Evolutionary conservation across 306 rosid species (phyloP).

Genomic region (Carpinus fangiana): DNA sequence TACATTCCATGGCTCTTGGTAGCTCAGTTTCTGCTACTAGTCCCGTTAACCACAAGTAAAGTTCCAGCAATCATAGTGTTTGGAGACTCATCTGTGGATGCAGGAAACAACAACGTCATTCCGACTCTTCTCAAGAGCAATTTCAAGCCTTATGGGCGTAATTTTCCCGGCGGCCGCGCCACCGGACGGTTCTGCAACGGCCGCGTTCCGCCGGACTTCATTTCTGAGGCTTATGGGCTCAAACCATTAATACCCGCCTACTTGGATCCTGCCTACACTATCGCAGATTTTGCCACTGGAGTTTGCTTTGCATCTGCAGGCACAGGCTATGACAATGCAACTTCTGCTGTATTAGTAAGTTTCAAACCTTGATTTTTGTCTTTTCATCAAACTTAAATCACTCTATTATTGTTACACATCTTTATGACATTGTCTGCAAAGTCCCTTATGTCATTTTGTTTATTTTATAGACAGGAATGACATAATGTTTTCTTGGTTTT

Average conservation of each 20-base stretch:
- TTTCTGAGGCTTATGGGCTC: constrained; percentile 46
- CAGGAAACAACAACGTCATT: constrained; percentile 48
- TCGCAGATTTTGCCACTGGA: constrained; percentile 50
- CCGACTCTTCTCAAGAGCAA: constrained; percentile 43
- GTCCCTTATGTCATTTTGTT: background rate
- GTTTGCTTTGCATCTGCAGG: constrained; percentile 64
- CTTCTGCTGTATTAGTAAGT: constrained; percentile 51
- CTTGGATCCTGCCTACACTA: constrained; percentile 41
- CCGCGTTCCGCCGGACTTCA: constrained; percentile 43
- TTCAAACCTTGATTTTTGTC: background rate
- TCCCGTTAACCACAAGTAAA: constrained; percentile 15
- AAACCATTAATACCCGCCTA: constrained; percentile 48
- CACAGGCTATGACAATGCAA: constrained; percentile 54
- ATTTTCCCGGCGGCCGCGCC: constrained; percentile 40
- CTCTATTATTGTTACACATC: background rate
- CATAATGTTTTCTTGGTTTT: too few relatives aligned
- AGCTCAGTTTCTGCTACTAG: constrained; percentile 3
- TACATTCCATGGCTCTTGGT: constrained; percentile 29
- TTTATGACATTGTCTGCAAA: background rate
- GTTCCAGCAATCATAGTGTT: constrained; percentile 55
- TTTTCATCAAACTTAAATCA: background rate
- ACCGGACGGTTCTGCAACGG: constrained; percentile 53
- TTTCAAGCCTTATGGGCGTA: constrained; percentile 53
- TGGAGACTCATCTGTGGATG: constrained; percentile 56
- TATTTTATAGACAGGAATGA: too few relatives aligned